These are phyloP conservation scores for Geosmithia flava DNA, from an alignment of 2,329 filamentous ascomycete species.

Conservation along the genomic window DNA sequence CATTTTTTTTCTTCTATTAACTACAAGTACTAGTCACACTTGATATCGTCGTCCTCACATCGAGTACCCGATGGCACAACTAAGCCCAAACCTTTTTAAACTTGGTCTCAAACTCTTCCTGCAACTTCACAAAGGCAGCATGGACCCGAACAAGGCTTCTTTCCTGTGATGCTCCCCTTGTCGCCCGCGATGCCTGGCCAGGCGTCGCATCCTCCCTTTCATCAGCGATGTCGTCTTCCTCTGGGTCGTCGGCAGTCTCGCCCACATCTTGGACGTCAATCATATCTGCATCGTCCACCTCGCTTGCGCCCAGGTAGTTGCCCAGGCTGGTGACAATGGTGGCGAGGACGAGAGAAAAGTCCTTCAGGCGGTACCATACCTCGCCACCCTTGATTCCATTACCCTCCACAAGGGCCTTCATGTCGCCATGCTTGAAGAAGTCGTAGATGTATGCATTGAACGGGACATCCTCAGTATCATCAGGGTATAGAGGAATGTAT, in stretches of 20 bases:
- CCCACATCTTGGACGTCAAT: constrained; percentile 30
- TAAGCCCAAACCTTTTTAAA: constrained; percentile 50
- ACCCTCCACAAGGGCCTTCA: constrained; percentile 43
- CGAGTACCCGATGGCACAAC: not conserved
- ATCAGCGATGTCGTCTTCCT: constrained; percentile 7
- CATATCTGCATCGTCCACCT: constrained; percentile 13
- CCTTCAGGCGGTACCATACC: constrained; percentile 61
- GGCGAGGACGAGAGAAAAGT: constrained; percentile 44
- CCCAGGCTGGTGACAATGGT: constrained; percentile 58
- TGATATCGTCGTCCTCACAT: too few species aligned
- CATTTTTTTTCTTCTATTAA: too few species aligned
- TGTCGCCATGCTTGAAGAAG: constrained; percentile 64
- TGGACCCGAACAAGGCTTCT: constrained; percentile 25
- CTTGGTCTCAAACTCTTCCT: constrained; percentile 49
- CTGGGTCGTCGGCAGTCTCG: constrained; percentile 15
- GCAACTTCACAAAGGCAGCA: constrained; percentile 43
- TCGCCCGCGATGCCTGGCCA: too few species aligned
- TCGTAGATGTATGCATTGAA: constrained; percentile 62
- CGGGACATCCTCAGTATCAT: constrained; percentile 35
- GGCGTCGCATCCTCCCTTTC: not conserved
- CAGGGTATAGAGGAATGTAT: constrained; percentile 47
- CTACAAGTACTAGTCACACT: too few species aligned
- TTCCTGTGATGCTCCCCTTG: too few species aligned
- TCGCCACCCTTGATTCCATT: constrained; percentile 57
- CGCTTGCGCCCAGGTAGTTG: constrained; percentile 32